Evolutionary conservation across 441 rosid species (phyloP).

Genomic region (Bruguiera hainesii): DNA sequence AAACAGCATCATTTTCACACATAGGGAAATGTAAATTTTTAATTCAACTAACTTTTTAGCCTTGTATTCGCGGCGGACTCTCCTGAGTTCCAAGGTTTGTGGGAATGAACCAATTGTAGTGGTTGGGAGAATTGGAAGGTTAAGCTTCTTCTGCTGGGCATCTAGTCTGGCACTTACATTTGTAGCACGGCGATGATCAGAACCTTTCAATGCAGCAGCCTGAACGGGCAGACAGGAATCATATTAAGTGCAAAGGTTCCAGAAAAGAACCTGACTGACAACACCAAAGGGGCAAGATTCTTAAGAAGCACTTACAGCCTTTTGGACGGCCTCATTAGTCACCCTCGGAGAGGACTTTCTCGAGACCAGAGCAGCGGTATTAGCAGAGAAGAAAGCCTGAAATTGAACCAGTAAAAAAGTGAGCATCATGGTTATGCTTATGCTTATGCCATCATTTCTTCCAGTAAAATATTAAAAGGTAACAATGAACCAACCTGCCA

Average conservation of each 20-base stretch:
- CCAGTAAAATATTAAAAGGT: too few relatives aligned
- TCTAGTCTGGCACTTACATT: conserved; percentile 84
- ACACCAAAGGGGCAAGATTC: conserved; percentile 1
- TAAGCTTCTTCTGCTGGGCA: conserved; percentile 96
- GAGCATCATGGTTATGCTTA: background rate
- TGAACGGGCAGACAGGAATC: conserved; percentile 29
- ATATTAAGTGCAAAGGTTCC: conserved; percentile 1
- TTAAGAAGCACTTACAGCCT: conserved; percentile 60
- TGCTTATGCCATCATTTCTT: too few relatives aligned
- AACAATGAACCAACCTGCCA: background rate
- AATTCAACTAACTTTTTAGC: conserved; percentile 80
- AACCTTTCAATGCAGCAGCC: conserved; percentile 94
- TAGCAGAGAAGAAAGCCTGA: conserved; percentile 74
- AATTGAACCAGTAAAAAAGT: conserved; percentile 18
- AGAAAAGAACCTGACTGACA: background rate
- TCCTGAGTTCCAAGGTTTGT: conserved; percentile 87
- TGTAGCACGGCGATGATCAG: conserved; percentile 86
- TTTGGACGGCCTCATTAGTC: conserved; percentile 88
- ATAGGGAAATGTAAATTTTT: background rate
- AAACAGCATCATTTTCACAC: background rate
- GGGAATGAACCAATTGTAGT: conserved; percentile 98
- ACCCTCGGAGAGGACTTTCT: conserved; percentile 92
- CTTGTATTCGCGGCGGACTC: conserved; percentile 95
- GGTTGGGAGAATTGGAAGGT: conserved; percentile 94
- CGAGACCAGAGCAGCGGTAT: conserved; percentile 81